Percentiles rank a stretch among this genome's conserved stretches.
Evolutionary conservation across 495 filamentous ascomycete genomes (phyloP).

Genomic region (Penicillium waksmanii): DNA sequence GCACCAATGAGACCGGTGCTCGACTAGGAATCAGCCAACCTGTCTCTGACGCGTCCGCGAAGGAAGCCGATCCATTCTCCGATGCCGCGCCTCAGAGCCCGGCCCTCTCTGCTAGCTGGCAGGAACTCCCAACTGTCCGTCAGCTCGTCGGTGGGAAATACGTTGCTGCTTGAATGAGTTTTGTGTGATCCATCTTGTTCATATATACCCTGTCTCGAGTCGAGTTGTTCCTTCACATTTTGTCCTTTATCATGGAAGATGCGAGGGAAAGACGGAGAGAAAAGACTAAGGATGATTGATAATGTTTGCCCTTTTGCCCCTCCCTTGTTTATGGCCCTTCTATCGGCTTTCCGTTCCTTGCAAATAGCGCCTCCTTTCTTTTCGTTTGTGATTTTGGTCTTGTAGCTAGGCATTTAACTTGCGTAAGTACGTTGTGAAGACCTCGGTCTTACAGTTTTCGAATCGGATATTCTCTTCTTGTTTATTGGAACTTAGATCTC

Average conservation of each 20-base stretch:
- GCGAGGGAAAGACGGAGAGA: slow-evolving; percentile 1
- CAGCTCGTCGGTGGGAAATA: slow-evolving; percentile 84
- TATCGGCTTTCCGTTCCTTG: slow-evolving; percentile 19
- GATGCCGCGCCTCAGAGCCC: slow-evolving; percentile 55
- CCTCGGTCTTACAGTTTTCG: slow-evolving; percentile 19
- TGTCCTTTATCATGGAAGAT: background rate
- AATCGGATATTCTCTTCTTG: slow-evolving; percentile 20
- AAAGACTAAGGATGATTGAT: slow-evolving; percentile 13
- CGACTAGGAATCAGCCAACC: slow-evolving; percentile 63
- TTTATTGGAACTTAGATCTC: background rate
- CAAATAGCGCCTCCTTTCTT: slow-evolving; percentile 29
- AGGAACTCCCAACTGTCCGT: slow-evolving; percentile 68
- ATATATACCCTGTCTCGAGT: slow-evolving; percentile 22
- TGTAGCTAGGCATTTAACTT: slow-evolving; percentile 32
- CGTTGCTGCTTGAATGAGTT: slow-evolving; percentile 34
- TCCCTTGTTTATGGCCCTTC: background rate
- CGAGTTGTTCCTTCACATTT: slow-evolving; percentile 5
- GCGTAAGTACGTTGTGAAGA: slow-evolving; percentile 18
- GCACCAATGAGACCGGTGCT: slow-evolving; percentile 54
- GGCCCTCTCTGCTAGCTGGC: slow-evolving; percentile 62
- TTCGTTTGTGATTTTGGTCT: slow-evolving; percentile 22
- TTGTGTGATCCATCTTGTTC: slow-evolving; percentile 13
- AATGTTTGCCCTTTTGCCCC: slow-evolving; percentile 17
- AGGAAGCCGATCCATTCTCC: slow-evolving; percentile 67
- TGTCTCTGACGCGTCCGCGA: slow-evolving; percentile 30